Evolutionary conservation across 331 rosid species (phyloP).

Genomic region (Phaseolus coccineus): DNA sequence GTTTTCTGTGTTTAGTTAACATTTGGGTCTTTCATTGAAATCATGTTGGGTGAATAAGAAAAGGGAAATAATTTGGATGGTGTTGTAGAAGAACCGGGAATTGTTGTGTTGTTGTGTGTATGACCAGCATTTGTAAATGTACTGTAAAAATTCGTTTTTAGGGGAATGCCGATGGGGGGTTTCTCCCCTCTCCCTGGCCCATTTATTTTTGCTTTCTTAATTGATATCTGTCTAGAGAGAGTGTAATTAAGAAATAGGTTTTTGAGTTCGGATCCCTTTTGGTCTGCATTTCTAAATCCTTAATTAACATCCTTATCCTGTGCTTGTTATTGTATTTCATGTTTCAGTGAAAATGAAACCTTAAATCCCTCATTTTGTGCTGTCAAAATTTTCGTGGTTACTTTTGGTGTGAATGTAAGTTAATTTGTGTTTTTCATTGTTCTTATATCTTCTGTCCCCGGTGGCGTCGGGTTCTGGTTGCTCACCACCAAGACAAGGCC

Average conservation of each 20-base stretch:
- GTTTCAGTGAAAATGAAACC: slow-evolving; percentile 21
- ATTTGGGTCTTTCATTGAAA: neutral
- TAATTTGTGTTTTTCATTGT: slow-evolving; percentile 9
- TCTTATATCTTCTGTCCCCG: neutral
- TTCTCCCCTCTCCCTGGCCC: neutral
- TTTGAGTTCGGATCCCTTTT: slow-evolving; percentile 1
- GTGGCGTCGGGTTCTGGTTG: neutral
- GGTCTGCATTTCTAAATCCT: slow-evolving; percentile 53
- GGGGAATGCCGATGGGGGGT: neutral
- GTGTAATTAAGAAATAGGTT: neutral
- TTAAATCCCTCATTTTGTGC: slow-evolving; percentile 10
- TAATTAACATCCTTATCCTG: neutral
- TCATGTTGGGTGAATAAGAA: neutral
- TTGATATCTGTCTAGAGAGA: slow-evolving; percentile 7
- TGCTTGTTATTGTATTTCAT: slow-evolving; percentile 16
- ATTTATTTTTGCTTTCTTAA: slow-evolving; percentile 1
- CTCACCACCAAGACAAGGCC: neutral
- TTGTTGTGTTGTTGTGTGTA: neutral
- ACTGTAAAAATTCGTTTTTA: neutral
- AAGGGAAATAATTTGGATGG: neutral
- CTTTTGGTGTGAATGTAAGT: slow-evolving; percentile 7
- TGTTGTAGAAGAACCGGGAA: slow-evolving; percentile 4
- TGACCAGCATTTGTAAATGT: neutral
- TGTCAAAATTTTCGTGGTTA: neutral
- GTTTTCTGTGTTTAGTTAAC: neutral